Evolutionary conservation across 1,284 basidiomycete species (phyloP), one percentile per base, ranked within the genome.

Genomic region (Puccinia polysora): DNA sequence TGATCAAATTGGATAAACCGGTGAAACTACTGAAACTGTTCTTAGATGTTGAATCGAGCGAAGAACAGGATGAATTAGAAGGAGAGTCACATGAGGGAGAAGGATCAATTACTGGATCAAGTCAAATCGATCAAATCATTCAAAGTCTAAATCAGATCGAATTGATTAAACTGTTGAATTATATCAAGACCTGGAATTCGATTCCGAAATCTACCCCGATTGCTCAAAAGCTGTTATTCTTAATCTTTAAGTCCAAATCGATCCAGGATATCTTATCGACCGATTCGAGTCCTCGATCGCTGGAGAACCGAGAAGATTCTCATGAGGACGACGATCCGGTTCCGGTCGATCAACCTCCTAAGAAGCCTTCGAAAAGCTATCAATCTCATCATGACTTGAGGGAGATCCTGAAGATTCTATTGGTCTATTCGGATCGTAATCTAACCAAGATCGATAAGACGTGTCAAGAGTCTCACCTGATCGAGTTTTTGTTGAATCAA

Each of bases 1-100:
- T 95, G 2, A 84, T 99, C 68, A 86, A 88, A 2, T 92, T 97
- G 87, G 85, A 88, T 69, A 95, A 98, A 77, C 95, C 96, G 14
- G 90, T 91, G 30, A 86, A 94, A 20, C 83, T 99, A 18, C 83
- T 92, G 59, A 82, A 84, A 2, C 83, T 99, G 30, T 96, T 99
- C 83, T 85, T 84, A 74, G 84, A 85, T 23, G 43, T 82, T 82
- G 38, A 79, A 55, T 58, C 73, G 28, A 45, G 45, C 50, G 68
- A 68, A 23, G n/a, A n/a, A n/a, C 38, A 55, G 20, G 20, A 34
- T 8, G 55, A 45, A 30, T 0, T 14, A 2, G 55, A 68, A 15
- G 40, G 58, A 45, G 56, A 47, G 0, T 2, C 20, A 4, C 30
- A 56, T 12, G 58, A 38, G 12, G 34, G 20, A 23, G 55, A 59